A percentile compares a stretch with the other conserved stretches of the same genome.
phyloP scores from a whole-genome alignment of 2,329 filamentous ascomycete genomes.

The Ophiostoma quercus region DNA sequence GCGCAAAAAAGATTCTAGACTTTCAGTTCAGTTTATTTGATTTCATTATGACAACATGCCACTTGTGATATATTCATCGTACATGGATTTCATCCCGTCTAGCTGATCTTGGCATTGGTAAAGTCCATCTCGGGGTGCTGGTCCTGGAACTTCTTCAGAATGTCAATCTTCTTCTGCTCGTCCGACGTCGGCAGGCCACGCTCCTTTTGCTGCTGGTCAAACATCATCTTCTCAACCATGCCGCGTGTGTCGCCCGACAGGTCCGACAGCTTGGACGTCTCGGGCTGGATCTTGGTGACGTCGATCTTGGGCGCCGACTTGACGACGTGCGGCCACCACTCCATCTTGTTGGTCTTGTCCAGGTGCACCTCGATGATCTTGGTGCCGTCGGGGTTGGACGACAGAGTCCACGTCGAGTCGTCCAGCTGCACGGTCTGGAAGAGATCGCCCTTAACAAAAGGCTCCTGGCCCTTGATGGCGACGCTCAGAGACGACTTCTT shows the following conservation, averaged over 20 bases:
- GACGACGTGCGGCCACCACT: slow-evolving; percentile 96
- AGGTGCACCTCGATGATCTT: slow-evolving; percentile 29
- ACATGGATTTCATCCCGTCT: background rate
- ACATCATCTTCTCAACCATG: slow-evolving; percentile 99
- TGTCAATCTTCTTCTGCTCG: slow-evolving; percentile 90
- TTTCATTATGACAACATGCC: background rate
- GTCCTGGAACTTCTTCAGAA: slow-evolving; percentile 86
- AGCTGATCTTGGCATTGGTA: slow-evolving; percentile 62
- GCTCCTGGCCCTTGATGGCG: slow-evolving; percentile 80
- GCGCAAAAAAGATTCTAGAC: background rate
- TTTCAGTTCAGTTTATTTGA: background rate
- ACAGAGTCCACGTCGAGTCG: slow-evolving; percentile 92
- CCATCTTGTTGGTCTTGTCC: slow-evolving; percentile 72
- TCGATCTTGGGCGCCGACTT: slow-evolving; percentile 86
- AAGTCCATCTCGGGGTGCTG: slow-evolving; percentile 72
- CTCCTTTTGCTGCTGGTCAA: slow-evolving; percentile 95
- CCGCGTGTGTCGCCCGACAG: slow-evolving; percentile 88
- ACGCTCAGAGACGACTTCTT: slow-evolving; percentile 73
- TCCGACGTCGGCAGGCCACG: slow-evolving; percentile 81
- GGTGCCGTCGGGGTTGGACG: slow-evolving; percentile 26
- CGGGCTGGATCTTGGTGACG: slow-evolving; percentile 88
- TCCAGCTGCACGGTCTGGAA: slow-evolving; percentile 74
- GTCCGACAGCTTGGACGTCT: slow-evolving; percentile 86
- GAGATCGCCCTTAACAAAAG: slow-evolving; percentile 81
- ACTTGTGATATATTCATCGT: background rate